Evolutionary conservation across 805 yeast genomes (phyloP).

Genomic region (Pichia occidentalis): DNA sequence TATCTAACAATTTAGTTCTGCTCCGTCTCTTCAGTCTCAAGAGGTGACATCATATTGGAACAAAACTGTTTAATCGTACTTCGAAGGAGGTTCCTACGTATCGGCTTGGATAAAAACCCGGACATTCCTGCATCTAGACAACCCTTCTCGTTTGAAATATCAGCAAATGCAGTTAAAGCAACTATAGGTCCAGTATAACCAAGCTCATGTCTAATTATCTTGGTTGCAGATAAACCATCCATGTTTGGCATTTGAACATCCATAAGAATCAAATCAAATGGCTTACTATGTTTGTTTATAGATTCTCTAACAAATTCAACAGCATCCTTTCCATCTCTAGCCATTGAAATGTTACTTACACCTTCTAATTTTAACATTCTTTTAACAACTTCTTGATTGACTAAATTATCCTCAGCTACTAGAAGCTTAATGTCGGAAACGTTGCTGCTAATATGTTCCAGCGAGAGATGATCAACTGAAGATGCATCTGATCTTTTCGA

Average conservation of each 20-base stretch:
- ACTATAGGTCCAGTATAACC: conserved; percentile 70
- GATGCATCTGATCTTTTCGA: conserved; percentile 19
- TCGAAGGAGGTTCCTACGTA: conserved; percentile 61
- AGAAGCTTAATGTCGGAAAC: conserved; percentile 40
- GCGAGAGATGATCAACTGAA: conserved; percentile 12
- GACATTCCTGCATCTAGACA: conserved; percentile 90
- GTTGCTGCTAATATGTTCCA: background rate
- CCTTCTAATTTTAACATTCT: conserved; percentile 88
- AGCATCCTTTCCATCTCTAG: conserved; percentile 90
- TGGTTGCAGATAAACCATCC: conserved; percentile 85
- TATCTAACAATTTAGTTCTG: background rate
- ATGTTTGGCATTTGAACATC: conserved; percentile 96
- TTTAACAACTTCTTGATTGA: conserved; percentile 88
- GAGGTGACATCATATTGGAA: conserved; percentile 5
- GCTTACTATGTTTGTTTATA: conserved; percentile 29
- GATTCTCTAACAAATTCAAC: conserved; percentile 55
- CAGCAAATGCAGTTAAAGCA: conserved; percentile 94
- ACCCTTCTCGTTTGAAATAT: conserved; percentile 78
- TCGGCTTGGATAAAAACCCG: conserved; percentile 85
- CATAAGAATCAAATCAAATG: conserved; percentile 80
- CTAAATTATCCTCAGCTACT: conserved; percentile 91
- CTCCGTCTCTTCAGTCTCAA: conserved; percentile 3
- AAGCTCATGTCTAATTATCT: conserved; percentile 56
- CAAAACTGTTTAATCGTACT: conserved; percentile 47
- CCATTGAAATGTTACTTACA: conserved; percentile 60